Percentiles rank a stretch among this genome's conserved stretches.
Conservation (phyloP, 305 asterid species). For the Fraxinus xanthoxyloides region DNA sequence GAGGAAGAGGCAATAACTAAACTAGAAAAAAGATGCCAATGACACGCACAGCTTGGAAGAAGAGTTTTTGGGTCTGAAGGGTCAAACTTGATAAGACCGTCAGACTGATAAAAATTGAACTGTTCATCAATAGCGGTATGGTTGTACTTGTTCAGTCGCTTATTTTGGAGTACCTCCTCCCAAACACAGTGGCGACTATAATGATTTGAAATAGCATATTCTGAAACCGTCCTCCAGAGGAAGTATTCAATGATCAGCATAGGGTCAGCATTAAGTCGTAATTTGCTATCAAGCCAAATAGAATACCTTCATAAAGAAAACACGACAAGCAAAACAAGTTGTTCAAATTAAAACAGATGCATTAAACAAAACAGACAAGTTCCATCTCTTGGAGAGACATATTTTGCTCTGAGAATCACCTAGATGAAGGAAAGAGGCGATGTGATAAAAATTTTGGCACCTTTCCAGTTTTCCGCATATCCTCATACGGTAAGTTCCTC, state of each 20-base stretch:
- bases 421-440: constrained; percentile 92
- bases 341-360: constrained; percentile 17
- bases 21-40: constrained; percentile 13
- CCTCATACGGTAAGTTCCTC: constrained; percentile 72
- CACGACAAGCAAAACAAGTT: constrained; percentile 17
- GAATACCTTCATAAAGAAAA: constrained; percentile 59
- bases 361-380: constrained; percentile 10
- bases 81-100: constrained; percentile 81
- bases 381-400: constrained; percentile 18
- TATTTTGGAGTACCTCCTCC: constrained; percentile 93
- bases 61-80: constrained; percentile 53
- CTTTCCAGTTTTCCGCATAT: constrained; percentile 88
- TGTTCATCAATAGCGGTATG: constrained; percentile 82
- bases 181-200: constrained; percentile 89
- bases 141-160: constrained; percentile 81
- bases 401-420: constrained; percentile 50
- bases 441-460: constrained; percentile 88
- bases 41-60: constrained; percentile 80
- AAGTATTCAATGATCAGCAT: constrained; percentile 77
- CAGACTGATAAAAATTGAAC: constrained; percentile 69
- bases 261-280: constrained; percentile 85
- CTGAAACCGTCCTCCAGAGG: constrained; percentile 77
- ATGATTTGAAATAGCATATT: constrained; percentile 88
- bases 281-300: constrained; percentile 94
- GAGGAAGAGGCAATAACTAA: constrained; percentile 9